These are phyloP conservation scores for Saccharomycopsis microspora DNA, from an alignment of 805 yeast species.

Conservation along the genomic window DNA sequence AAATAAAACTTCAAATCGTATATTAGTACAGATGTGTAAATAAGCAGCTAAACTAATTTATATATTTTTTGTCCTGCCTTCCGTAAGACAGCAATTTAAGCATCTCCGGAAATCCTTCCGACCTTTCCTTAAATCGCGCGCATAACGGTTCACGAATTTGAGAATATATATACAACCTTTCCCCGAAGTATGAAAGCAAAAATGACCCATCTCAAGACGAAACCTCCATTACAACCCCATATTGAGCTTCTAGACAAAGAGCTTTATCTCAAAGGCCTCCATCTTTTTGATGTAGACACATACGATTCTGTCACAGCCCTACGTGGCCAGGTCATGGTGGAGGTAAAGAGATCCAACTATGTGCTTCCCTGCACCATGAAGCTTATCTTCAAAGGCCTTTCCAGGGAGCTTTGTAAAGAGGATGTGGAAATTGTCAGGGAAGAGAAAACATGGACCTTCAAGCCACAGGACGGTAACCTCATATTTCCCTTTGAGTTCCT, in stretches of 20 bases:
- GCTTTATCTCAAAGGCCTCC: background rate
- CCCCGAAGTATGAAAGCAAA: too few relatives aligned
- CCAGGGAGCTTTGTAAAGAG: background rate
- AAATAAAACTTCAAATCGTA: too few relatives aligned
- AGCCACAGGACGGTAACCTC: background rate
- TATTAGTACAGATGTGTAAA: too few relatives aligned
- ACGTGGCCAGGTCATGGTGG: background rate
- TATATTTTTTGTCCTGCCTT: too few relatives aligned
- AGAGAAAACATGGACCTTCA: background rate
- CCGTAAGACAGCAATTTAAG: too few relatives aligned
- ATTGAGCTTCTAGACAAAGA: background rate
- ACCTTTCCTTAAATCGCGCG: too few relatives aligned
- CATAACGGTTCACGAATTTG: too few relatives aligned
- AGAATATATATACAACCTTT: too few relatives aligned
- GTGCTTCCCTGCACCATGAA: background rate
- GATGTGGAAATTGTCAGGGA: background rate
- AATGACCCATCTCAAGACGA: too few relatives aligned
- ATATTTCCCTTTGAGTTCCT: conserved; percentile 7
- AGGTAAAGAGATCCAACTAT: background rate
- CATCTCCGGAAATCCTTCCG: too few relatives aligned
- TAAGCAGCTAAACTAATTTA: too few relatives aligned
- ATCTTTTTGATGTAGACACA: background rate
- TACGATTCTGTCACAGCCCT: background rate
- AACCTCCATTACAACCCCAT: too few relatives aligned
- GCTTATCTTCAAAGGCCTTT: background rate